phyloP scores from a whole-genome alignment of 495 filamentous ascomycete species.

The Usnea hakonensis region DNA sequence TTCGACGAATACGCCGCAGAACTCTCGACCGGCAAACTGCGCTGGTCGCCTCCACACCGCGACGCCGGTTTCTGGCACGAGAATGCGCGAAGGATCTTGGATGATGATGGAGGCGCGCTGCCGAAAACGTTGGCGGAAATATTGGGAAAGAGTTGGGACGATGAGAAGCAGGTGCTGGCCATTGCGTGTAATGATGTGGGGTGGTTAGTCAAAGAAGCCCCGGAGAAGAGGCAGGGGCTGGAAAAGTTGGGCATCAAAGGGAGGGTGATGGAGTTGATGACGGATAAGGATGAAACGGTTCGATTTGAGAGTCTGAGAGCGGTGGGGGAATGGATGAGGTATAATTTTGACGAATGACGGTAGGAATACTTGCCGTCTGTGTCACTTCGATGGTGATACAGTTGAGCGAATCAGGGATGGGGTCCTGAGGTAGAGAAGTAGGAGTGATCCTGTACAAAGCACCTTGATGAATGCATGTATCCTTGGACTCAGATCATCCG shows the following conservation, averaged over 20 bases:
- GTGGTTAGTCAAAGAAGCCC: conserved; percentile 78
- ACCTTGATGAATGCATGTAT: background rate
- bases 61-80: conserved; percentile 88
- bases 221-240: conserved; percentile 71
- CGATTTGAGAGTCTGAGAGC: conserved; percentile 93
- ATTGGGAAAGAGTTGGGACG: conserved; percentile 75
- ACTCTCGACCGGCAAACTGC: conserved; percentile 77
- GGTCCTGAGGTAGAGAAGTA: background rate
- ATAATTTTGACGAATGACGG: conserved; percentile 58
- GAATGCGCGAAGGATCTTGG: conserved; percentile 87
- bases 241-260: conserved; percentile 88
- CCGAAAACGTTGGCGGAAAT: conserved; percentile 82
- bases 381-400: background rate
- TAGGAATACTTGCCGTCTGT: background rate
- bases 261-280: conserved; percentile 94
- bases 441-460: background rate
- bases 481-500: background rate
- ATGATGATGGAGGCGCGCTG: conserved; percentile 70
- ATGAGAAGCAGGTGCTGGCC: conserved; percentile 90
- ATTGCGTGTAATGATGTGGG: conserved; percentile 95
- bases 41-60: conserved; percentile 93
- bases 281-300: conserved; percentile 77
- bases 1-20: conserved; percentile 94
- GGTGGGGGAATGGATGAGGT: conserved; percentile 88
- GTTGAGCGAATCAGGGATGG: background rate